Evolutionary conservation across 345 rosid species (phyloP).

Genomic region (Arabis alpina): DNA sequence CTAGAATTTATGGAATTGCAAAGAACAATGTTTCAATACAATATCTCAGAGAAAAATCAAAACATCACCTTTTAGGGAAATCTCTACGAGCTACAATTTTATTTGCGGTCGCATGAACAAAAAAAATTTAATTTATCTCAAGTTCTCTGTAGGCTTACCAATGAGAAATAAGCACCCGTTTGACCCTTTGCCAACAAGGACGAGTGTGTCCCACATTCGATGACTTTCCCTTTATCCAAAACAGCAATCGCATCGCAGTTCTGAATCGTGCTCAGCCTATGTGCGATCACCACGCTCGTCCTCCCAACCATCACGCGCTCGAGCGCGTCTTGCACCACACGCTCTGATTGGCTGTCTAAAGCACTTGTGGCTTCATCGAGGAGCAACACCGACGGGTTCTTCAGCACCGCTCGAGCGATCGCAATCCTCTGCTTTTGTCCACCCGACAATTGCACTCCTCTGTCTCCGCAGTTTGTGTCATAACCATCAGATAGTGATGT

Average conservation of each 20-base stretch:
- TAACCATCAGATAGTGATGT: conserved; percentile 53
- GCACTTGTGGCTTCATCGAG: conserved; percentile 76
- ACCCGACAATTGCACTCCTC: conserved; percentile 60
- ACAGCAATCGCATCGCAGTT: conserved; percentile 42
- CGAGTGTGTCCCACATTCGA: conserved; percentile 62
- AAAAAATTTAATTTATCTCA: too few species aligned
- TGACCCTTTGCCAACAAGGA: conserved; percentile 56
- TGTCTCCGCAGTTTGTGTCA: conserved; percentile 58
- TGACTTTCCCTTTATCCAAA: conserved; percentile 55
- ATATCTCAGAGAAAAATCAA: too few species aligned
- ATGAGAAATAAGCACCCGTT: conserved; percentile 52
- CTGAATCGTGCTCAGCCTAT: too few species aligned
- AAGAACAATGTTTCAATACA: too few species aligned
- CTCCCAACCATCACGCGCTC: conserved; percentile 33
- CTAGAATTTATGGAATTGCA: too few species aligned
- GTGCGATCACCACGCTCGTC: too few species aligned
- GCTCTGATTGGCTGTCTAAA: conserved; percentile 62
- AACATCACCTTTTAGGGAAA: too few species aligned
- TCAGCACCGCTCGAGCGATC: conserved; percentile 62
- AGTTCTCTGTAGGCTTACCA: conserved; percentile 51
- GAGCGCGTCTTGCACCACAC: conserved; percentile 56
- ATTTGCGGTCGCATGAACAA: too few species aligned
- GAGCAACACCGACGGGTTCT: conserved; percentile 51
- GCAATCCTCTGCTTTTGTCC: conserved; percentile 41
- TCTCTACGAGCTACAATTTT: too few species aligned